phyloP scores from a whole-genome alignment of 108 stramenopile genomes.

The Cyclotella kingstonii region DNA sequence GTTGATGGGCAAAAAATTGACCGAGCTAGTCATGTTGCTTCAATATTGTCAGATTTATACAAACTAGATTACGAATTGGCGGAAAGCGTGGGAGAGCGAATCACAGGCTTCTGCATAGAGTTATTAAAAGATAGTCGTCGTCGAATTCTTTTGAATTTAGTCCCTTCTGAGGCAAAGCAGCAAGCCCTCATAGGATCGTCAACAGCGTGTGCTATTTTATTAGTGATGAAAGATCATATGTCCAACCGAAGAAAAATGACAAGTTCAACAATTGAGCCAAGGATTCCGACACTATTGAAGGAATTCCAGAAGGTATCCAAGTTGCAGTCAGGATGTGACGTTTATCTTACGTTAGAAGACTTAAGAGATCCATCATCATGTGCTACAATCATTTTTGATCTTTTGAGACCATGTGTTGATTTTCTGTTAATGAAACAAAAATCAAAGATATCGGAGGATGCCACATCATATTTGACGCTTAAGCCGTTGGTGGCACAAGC shows the following conservation, averaged over 20 bases:
- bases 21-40: constrained; percentile 36
- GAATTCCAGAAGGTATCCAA: constrained; percentile 40
- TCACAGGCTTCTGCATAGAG: constrained; percentile 29
- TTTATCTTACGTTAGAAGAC: constrained; percentile 33
- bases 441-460: constrained; percentile 6
- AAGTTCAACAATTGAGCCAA: no score
- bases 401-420: constrained; percentile 28
- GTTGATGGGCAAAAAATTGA: background rate
- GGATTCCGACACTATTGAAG: constrained; percentile 8
- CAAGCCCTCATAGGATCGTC: constrained; percentile 25
- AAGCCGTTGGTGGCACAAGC: constrained; percentile 28
- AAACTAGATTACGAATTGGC: constrained; percentile 20
- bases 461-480: constrained; percentile 15
- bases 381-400: constrained; percentile 10
- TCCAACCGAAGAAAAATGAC: background rate
- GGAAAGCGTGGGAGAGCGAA: constrained; percentile 29
- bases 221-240: constrained; percentile 23
- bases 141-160: constrained; percentile 12
- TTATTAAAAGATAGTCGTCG: constrained; percentile 31
- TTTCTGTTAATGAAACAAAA: constrained; percentile 17
- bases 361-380: constrained; percentile 20
- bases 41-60: constrained; percentile 24
- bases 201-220: constrained; percentile 36
- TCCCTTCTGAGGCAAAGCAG: constrained; percentile 19
- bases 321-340: constrained; percentile 25